These are phyloP conservation scores for Penicillium frequentans DNA, from an alignment of 2,329 filamentous ascomycete genomes.

Conservation along the genomic window DNA sequence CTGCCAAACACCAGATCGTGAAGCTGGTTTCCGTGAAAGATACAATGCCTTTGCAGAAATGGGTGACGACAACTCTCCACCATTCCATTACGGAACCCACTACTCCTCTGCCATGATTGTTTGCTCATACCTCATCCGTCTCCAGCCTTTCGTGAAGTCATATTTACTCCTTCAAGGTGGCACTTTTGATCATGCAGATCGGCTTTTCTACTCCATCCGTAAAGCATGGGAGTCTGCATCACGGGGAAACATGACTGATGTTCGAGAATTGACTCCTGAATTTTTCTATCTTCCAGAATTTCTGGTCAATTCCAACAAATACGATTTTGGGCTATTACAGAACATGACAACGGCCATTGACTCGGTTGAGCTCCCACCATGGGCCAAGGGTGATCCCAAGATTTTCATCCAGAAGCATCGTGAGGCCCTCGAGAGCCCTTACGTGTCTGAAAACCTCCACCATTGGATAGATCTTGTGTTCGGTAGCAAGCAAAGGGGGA, in stretches of 20 bases:
- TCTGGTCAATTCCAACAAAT: constrained; percentile 86
- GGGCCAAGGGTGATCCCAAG: constrained; percentile 94
- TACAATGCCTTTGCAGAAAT: constrained; percentile 90
- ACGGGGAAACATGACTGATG: constrained; percentile 85
- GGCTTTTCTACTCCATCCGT: constrained; percentile 89
- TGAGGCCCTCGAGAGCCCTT: constrained; percentile 91
- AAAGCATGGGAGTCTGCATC: constrained; percentile 92
- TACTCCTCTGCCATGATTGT: constrained; percentile 99
- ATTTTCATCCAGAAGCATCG: constrained; percentile 95
- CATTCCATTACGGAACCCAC: constrained; percentile 97
- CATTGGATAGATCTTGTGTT: constrained; percentile 97
- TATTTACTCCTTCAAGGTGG: constrained; percentile 94
- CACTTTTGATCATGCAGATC: constrained; percentile 91
- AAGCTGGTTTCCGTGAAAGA: constrained; percentile 76
- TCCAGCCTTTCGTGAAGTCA: constrained; percentile 95
- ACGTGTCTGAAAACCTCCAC: constrained; percentile 86
- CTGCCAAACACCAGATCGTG: constrained; percentile 74
- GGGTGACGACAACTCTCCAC: constrained; percentile 69
- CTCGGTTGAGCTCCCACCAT: constrained; percentile 84
- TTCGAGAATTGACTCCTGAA: constrained; percentile 90
- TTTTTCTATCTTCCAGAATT: constrained; percentile 98
- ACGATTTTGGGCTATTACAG: constrained; percentile 88
- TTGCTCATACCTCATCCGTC: constrained; percentile 88
- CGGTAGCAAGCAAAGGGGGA: constrained; percentile 91
- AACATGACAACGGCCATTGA: constrained; percentile 78